phyloP scores from a whole-genome alignment of 805 yeast genomes.

The Yarrowia porcina region DNA sequence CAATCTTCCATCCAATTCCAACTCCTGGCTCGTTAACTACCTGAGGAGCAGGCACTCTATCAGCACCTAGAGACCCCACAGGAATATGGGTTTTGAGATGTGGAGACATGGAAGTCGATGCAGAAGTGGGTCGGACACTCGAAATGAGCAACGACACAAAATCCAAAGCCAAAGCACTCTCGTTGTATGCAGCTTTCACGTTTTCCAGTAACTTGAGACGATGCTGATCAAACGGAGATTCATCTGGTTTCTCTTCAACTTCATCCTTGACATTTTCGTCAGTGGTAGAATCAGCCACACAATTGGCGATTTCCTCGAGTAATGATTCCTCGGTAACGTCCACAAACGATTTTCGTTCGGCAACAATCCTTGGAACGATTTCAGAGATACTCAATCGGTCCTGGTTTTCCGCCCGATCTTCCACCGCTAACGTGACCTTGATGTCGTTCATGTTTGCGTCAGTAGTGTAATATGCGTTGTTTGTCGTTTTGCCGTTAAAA shows the following conservation, averaged over 20 bases:
- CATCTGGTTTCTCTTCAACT: conserved; percentile 28
- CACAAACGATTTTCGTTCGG: conserved; percentile 58
- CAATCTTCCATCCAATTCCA: conserved; percentile 81
- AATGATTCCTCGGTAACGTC: conserved; percentile 57
- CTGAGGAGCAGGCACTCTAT: conserved; percentile 31
- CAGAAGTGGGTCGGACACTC: conserved; percentile 78
- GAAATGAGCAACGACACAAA: conserved; percentile 81
- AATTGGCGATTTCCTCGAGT: conserved; percentile 43
- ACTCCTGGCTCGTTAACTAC: conserved; percentile 41
- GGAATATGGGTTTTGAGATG: conserved; percentile 71
- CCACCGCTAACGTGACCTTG: conserved; percentile 23
- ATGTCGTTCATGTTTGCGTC: conserved; percentile 8
- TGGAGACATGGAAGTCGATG: conserved; percentile 83
- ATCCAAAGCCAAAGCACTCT: conserved; percentile 82
- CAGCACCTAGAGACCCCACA: conserved; percentile 60
- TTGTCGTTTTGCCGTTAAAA: no score
- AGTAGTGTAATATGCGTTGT: not conserved
- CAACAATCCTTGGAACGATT: conserved; percentile 55
- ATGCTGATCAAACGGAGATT: conserved; percentile 31
- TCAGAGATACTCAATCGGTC: conserved; percentile 34
- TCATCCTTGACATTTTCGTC: conserved; percentile 4
- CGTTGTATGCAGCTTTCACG: conserved; percentile 67
- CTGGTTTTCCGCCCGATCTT: conserved; percentile 22
- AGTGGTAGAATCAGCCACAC: conserved; percentile 28
- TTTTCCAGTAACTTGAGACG: conserved; percentile 33